phyloP scores from a whole-genome alignment of 2,329 filamentous ascomycete genomes.

The Ophiosphaerella korrae region DNA sequence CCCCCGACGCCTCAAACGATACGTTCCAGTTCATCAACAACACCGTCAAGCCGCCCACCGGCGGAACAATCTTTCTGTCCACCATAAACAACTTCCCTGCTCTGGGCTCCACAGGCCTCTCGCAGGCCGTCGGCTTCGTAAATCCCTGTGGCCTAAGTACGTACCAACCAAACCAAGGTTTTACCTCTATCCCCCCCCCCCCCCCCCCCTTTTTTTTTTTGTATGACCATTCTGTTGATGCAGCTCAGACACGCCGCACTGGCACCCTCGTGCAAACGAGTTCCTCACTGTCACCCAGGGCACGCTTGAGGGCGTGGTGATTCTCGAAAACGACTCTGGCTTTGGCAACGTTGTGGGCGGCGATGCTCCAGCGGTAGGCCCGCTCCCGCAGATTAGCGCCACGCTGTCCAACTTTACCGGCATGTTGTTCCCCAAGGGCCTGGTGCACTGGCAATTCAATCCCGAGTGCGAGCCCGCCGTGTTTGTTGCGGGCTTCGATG shows the following conservation, averaged over 20 bases:
- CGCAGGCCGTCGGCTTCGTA: constrained; percentile 60
- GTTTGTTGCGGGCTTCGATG: constrained; percentile 46
- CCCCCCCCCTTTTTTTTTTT: too few relatives aligned
- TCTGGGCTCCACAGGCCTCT: constrained; percentile 58
- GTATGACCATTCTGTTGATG: too few relatives aligned
- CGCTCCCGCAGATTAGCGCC: constrained; percentile 38
- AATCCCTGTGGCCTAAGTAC: constrained; percentile 58
- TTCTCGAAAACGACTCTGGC: constrained; percentile 44
- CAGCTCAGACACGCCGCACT: constrained; percentile 34
- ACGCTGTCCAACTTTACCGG: constrained; percentile 45
- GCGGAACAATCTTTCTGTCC: constrained; percentile 58
- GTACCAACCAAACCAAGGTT: too few relatives aligned
- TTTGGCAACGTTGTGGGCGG: constrained; percentile 23
- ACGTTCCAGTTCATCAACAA: constrained; percentile 34
- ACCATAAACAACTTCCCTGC: constrained; percentile 64
- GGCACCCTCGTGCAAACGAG: constrained; percentile 49
- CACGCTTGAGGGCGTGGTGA: constrained; percentile 42
- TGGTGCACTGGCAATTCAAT: constrained; percentile 53
- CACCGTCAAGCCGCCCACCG: constrained; percentile 44
- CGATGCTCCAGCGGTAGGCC: constrained; percentile 17
- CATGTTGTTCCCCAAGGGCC: constrained; percentile 48
- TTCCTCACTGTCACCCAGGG: constrained; percentile 47
- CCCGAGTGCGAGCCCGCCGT: constrained; percentile 47
- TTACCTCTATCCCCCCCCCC: too few relatives aligned
- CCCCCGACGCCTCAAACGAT: constrained; percentile 22